Base-by-base conservation (phyloP, 768 basidiomycete genomes). In the Mycena rosella region DNA sequence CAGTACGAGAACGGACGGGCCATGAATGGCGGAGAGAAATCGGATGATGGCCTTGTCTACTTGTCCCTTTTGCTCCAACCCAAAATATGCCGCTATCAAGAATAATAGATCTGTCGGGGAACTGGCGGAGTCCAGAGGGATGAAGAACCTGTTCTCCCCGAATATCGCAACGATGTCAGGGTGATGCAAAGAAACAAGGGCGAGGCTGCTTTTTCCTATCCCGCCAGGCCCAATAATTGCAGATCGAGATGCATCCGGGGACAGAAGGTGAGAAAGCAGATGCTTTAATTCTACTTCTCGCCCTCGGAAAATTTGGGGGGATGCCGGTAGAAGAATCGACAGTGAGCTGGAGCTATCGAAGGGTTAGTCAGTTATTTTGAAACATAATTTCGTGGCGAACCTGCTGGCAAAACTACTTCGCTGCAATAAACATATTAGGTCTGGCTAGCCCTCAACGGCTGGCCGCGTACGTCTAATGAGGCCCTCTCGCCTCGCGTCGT, bases 271-370 rank as follows among this genome's bases (percentile, higher is more conserved):
- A 17, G 44, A 45, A 13, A 58, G 9, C 15, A 45, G 30, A 30
- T 58, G 44, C 13, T 22, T 30, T 24, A 58, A 17, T 47, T 58
- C 44, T 18, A 17, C 30, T 22, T 58, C 57, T n/a, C 57, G 27
- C n/a, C 57, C 57, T n/a, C 57, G 57, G 8, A 58, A 58, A 47
- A 58, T 47, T n/a, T 45, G 17, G 15, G 57, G 57, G 22, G 57
- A 34, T 11, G 4, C 57, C 10, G 57, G 57, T 3, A 58, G 57
- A 15, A 58, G 44, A 44, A 58, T 58, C 9, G 57, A 58, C 14
- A 58, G 30, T 2, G 44, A 58, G 17, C 30, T 58, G 5, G 57
- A 58, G 17, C 57, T 47, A 47, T 4, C 13, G 44, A 18, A 8
- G 29, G 22, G 18, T 30, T 47, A 47, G 44, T 17, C 11, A 20